phyloP scores from a whole-genome alignment of 1,139 yeast genomes.

The Pichia sp. region DNA sequence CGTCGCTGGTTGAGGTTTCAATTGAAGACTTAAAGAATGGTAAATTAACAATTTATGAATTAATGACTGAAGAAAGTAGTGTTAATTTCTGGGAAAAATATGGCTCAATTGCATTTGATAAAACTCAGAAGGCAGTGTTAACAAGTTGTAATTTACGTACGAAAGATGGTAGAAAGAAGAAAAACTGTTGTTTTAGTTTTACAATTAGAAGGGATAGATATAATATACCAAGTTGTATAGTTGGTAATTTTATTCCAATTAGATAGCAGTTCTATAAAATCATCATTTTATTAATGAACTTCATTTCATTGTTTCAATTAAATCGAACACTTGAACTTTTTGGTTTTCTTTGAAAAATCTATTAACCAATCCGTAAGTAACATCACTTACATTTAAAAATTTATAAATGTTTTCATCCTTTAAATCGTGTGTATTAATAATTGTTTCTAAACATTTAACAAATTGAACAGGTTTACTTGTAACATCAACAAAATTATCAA shows the following conservation, averaged over 20 bases:
- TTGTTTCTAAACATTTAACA: slow-evolving; percentile 25
- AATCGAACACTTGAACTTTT: slow-evolving; percentile 11
- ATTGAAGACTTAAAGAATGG: slow-evolving; percentile 93
- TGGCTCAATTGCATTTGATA: slow-evolving; percentile 93
- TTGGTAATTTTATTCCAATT: slow-evolving; percentile 91
- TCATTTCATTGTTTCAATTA: slow-evolving; percentile 1
- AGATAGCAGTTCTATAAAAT: slow-evolving; percentile 14
- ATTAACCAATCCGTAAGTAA: slow-evolving; percentile 25
- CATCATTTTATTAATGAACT: background rate
- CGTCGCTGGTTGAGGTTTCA: slow-evolving; percentile 85
- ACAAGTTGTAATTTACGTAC: slow-evolving; percentile 87
- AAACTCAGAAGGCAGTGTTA: slow-evolving; percentile 90
- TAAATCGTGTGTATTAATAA: background rate
- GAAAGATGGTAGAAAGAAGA: slow-evolving; percentile 71
- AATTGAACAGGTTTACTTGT: slow-evolving; percentile 29
- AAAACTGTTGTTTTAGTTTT: slow-evolving; percentile 89
- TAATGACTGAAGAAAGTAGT: slow-evolving; percentile 94
- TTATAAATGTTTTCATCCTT: slow-evolving; percentile 8
- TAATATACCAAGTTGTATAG: slow-evolving; percentile 93
- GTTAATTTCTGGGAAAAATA: slow-evolving; percentile 98
- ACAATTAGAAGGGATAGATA: slow-evolving; percentile 90
- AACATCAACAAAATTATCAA: slow-evolving; percentile 24
- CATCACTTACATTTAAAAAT: slow-evolving; percentile 27
- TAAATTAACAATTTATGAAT: slow-evolving; percentile 82
- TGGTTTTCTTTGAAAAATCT: slow-evolving; percentile 20